Evolutionary conservation across 75 land plant genomes (phyloP).

Genomic region (Cupressus sempervirens): DNA sequence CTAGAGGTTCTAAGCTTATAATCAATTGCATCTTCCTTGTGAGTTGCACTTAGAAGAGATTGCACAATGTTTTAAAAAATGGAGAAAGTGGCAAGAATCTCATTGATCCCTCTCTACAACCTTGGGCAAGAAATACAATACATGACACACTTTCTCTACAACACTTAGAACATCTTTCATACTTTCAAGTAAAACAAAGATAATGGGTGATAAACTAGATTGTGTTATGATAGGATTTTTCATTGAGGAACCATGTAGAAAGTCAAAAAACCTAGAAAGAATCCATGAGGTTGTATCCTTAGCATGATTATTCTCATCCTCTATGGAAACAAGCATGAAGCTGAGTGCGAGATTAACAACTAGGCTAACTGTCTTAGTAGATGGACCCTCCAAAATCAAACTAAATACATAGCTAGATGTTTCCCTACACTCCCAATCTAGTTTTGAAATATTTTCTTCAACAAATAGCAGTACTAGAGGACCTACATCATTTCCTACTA

Average conservation of each 20-base stretch:
- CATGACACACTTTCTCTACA: slow-evolving; percentile 95
- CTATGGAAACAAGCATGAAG: slow-evolving; percentile 74
- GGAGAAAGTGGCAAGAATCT: slow-evolving; percentile 29
- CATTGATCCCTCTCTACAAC: slow-evolving; percentile 58
- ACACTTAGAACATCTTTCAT: slow-evolving; percentile 92
- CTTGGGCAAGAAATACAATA: slow-evolving; percentile 86
- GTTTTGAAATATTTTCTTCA: slow-evolving; percentile 72
- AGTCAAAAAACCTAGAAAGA: slow-evolving; percentile 84
- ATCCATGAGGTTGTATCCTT: slow-evolving; percentile 95
- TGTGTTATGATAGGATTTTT: slow-evolving; percentile 63
- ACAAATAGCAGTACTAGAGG: slow-evolving; percentile 91
- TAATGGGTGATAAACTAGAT: slow-evolving; percentile 54
- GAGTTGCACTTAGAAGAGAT: slow-evolving; percentile 38
- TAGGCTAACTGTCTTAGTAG: slow-evolving; percentile 59
- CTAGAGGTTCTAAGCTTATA: slow-evolving; percentile 82
- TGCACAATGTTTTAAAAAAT: slow-evolving; percentile 25
- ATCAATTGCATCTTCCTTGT: slow-evolving; percentile 53
- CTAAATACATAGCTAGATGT: slow-evolving; percentile 96
- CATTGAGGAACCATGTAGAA: slow-evolving; percentile 72
- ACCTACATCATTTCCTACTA: slow-evolving; percentile 93
- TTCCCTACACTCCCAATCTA: slow-evolving; percentile 86
- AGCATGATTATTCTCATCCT: slow-evolving; percentile 74
- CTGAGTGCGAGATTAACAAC: slow-evolving; percentile 69
- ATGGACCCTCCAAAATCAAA: slow-evolving; percentile 89
- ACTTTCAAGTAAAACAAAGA: slow-evolving; percentile 62